Evolutionary conservation across 2,329 filamentous ascomycete genomes (phyloP), one percentile per base, ranked within the genome.

Genomic region (Ceratocystis huliohia): DNA sequence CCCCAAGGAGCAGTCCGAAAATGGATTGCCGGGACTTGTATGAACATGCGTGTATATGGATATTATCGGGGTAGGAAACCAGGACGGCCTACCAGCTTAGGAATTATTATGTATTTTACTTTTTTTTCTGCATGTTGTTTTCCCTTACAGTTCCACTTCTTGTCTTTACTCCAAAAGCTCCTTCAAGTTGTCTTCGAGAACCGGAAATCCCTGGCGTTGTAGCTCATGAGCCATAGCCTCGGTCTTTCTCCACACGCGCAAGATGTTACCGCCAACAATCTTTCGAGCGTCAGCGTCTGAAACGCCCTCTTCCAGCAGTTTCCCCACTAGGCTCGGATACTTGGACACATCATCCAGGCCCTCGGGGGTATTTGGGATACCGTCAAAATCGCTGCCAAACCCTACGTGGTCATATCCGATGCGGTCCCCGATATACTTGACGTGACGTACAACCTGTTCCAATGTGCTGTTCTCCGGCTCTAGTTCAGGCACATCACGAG

Each of bases 341-440:
- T 89, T 90, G 62, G 86, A 85, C 5, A 96, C 91, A 74, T 96
- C 91, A 46, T 94, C 89, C 61, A 97, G 75, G 0, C 92, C 93
- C 65, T 78, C 74, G 0, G 92, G 91, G 3, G 85, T 85, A 0
- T 71, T 74, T 1, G 74, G 72, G 66, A 92, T 92, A 7, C 84
- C 93, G 73, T 96, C 92, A 73, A 92, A 96, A 74, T 97, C 93
- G 64, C 88, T 91, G 0, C 93, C 93, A 20, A 96, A 76, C 0
- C 92, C 93, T 17, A 96, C 91, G 73, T 96, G 83, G 50, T 92
- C 88, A 71, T 88, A 96, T 2, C 93, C 93, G 68, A 96, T 90
- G 41, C 88, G 77, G 59, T 88, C 79, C 1, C 90, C 93, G 70
- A 96, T 92, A 73, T 97, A 82, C 69, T 84, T 80, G 68, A 96